These are phyloP conservation scores for Ceratocystis alfenasii DNA, from an alignment of 2,329 filamentous ascomycete genomes.

Conservation along the genomic window DNA sequence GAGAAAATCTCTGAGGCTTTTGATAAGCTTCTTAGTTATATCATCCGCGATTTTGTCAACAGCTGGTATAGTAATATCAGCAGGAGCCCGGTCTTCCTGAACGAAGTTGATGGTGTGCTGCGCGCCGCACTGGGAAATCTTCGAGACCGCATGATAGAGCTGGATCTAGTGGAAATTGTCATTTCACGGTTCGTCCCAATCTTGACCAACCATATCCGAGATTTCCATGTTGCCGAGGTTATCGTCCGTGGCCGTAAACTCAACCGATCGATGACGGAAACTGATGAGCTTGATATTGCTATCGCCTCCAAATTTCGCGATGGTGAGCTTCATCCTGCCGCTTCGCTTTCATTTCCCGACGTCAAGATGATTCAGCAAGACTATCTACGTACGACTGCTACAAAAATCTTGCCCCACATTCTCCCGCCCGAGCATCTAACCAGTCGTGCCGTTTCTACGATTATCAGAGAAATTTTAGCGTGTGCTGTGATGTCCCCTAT, in stretches of 20 bases:
- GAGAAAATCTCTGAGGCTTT: slow-evolving; percentile 67
- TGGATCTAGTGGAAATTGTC: slow-evolving; percentile 74
- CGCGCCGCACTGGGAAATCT: slow-evolving; percentile 60
- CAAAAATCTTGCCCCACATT: slow-evolving; percentile 59
- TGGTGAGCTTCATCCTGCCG: slow-evolving; percentile 78
- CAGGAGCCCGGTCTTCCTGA: slow-evolving; percentile 62
- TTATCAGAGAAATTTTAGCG: slow-evolving; percentile 81
- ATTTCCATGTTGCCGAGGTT: slow-evolving; percentile 83
- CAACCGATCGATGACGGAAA: slow-evolving; percentile 83
- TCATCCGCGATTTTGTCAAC: slow-evolving; percentile 72
- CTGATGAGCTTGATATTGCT: slow-evolving; percentile 86
- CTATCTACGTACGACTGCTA: slow-evolving; percentile 65
- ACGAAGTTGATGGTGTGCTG: slow-evolving; percentile 74
- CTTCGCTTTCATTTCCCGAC: slow-evolving; percentile 70
- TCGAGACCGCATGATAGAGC: slow-evolving; percentile 56
- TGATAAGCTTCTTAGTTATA: slow-evolving; percentile 63
- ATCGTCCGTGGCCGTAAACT: slow-evolving; percentile 77
- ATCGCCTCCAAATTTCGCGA: slow-evolving; percentile 91
- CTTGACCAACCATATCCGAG: slow-evolving; percentile 73
- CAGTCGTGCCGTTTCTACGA: slow-evolving; percentile 66
- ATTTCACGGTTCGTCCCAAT: slow-evolving; percentile 78
- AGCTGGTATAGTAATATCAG: slow-evolving; percentile 87
- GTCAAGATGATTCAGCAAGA: slow-evolving; percentile 78
- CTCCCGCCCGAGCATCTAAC: slow-evolving; percentile 62
- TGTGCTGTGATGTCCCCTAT: slow-evolving; percentile 82